Conservation (phyloP, 1,284 basidiomycete genomes). For the Malassezia restricta region DNA sequence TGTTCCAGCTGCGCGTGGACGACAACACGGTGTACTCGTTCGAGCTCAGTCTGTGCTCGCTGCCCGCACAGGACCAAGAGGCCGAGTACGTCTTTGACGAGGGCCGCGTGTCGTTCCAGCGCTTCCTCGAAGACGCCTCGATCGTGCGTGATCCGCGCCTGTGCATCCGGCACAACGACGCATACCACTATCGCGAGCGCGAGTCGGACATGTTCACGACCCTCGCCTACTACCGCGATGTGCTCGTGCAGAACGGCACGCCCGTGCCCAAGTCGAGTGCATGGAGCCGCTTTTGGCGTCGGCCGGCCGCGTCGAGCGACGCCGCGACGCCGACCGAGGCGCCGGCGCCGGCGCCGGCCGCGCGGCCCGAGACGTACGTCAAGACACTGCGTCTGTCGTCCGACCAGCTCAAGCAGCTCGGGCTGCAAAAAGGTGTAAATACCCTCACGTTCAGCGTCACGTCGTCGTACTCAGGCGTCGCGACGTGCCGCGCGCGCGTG, state of each 20-base stretch:
- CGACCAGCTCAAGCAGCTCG: conserved; percentile 60
- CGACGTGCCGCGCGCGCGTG: conserved; percentile 73
- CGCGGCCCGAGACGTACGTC: conserved; percentile 58
- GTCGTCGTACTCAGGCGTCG: conserved; percentile 67
- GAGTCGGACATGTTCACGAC: conserved; percentile 50
- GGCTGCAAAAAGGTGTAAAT: conserved; percentile 79
- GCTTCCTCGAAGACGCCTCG: conserved; percentile 49
- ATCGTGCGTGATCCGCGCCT: conserved; percentile 50
- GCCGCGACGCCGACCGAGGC: background rate
- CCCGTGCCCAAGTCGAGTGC: conserved; percentile 18
- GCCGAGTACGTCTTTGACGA: conserved; percentile 46
- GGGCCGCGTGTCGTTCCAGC: conserved; percentile 50
- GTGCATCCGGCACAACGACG: conserved; percentile 49
- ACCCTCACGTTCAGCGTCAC: conserved; percentile 80
- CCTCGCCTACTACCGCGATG: conserved; percentile 39
- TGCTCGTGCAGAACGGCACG: conserved; percentile 44
- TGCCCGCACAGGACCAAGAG: conserved; percentile 8
- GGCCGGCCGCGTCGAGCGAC: conserved; percentile 2
- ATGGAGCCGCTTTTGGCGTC: conserved; percentile 26
- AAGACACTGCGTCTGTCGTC: conserved; percentile 82
- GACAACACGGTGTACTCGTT: conserved; percentile 48
- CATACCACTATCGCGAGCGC: conserved; percentile 51
- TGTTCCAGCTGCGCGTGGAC: conserved; percentile 49
- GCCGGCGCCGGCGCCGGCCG: background rate
- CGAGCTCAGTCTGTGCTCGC: conserved; percentile 46